Base-by-base conservation (phyloP, 345 rosid genomes). In the Pugionium cornutum region DNA sequence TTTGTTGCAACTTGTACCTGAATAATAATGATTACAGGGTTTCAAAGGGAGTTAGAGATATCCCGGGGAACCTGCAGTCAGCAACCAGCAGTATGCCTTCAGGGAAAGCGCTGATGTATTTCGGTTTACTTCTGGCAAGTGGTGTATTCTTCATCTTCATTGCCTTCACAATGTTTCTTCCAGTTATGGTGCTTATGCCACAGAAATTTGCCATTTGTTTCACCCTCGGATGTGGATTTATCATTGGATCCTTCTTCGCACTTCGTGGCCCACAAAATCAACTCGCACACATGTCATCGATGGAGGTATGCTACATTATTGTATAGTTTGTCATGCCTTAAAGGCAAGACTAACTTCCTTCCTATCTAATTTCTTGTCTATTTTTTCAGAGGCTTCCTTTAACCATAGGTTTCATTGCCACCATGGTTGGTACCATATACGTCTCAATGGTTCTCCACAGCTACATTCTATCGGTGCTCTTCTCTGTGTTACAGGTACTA, bases 371-470 rank as follows among this genome's bases (percentile, higher is more conserved):
- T 4, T 30, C 41, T 8, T 26, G 18, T 75, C 30, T 69, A 2
- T 53, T 70, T 63, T 37, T 76, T 37, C 95, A 94, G 99, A 83
- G 97, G 73, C 90, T 94, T 56, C 97, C 97, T 45, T 83, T 86
- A 56, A 88, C 98, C 2, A 34, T 86, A 73, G 94, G 87, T 49
- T 88, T 89, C 74, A 53, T 92, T 4, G 90, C 96, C 46, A 84
- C 86, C 70, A 86, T 92, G 98, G 87, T 77, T 27, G 95, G 95
- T 61, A 90, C 97, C 33, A 79, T 94, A 58, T 94, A 90, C 9
- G 99, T 88, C 29, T 88, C 99, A 6, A 88, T 90, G 95, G 82
- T 86, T 68, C 95, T 86, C 76, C 99, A 94, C 76, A 94, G 92
- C 73, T 94, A 94, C 79, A 33, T 94, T 63, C 90, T 94, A 55